Evolutionary conservation across 805 yeast genomes (phyloP).

Genomic region (Candida multigemmis): DNA sequence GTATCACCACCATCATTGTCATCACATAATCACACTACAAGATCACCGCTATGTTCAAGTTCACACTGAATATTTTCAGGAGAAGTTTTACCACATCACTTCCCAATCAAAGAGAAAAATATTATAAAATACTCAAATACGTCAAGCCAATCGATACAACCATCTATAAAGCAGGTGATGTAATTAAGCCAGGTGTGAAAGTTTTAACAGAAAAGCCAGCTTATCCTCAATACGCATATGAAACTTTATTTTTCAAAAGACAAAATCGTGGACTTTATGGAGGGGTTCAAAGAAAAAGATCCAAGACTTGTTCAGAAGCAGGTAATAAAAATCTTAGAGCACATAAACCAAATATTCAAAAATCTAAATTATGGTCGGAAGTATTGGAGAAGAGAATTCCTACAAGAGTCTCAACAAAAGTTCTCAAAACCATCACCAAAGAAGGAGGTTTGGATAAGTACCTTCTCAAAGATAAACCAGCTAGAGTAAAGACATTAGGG

Average conservation of each 20-base stretch:
- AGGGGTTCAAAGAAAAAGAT: constrained; percentile 71
- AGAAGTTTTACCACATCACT: constrained; percentile 4
- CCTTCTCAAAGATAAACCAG: constrained; percentile 76
- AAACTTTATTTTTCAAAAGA: constrained; percentile 68
- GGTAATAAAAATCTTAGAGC: constrained; percentile 64
- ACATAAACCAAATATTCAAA: constrained; percentile 77
- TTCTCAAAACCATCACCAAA: constrained; percentile 75
- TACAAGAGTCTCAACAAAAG: constrained; percentile 67
- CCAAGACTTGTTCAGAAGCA: constrained; percentile 70
- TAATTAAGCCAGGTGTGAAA: constrained; percentile 13
- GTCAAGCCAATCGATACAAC: constrained; percentile 27
- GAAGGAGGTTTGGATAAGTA: constrained; percentile 96
- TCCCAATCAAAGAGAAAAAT: constrained; percentile 17
- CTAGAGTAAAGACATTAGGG: constrained; percentile 88
- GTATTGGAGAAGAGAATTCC: constrained; percentile 48
- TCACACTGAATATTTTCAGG: constrained; percentile 3
- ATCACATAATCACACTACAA: too few relatives aligned
- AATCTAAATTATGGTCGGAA: constrained; percentile 78
- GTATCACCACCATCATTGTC: too few relatives aligned
- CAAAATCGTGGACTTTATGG: constrained; percentile 87
- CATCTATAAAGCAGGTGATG: constrained; percentile 27
- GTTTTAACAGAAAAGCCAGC: constrained; percentile 13
- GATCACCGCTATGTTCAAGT: too few relatives aligned
- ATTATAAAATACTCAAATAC: constrained; percentile 30
- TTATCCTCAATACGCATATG: constrained; percentile 39